Evolutionary conservation across 768 basidiomycete species (phyloP).

Genomic region (Macrolepiota fuliginosa): DNA sequence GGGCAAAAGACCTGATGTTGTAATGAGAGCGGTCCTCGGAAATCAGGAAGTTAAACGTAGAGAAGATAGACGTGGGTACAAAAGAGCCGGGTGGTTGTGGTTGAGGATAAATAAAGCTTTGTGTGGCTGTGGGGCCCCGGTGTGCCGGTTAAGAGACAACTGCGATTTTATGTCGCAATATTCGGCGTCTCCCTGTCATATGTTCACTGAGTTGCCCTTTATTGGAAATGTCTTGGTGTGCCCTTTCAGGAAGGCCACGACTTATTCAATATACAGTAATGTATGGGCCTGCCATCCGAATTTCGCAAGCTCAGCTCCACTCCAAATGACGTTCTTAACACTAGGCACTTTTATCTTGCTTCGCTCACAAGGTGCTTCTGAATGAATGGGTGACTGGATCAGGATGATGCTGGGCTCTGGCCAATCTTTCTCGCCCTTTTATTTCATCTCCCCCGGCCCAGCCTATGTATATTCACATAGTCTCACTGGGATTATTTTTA

Average conservation of each 20-base stretch:
- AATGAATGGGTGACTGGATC: no score
- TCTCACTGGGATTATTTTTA: not conserved
- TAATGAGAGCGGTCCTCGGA: not conserved
- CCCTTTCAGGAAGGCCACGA: not conserved
- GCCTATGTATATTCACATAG: not conserved
- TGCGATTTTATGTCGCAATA: not conserved
- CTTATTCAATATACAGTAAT: no score
- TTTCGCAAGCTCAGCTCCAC: no score
- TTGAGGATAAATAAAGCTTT: constrained; percentile 1
- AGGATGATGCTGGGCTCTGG: not conserved
- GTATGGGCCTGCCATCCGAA: no score
- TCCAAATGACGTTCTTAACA: no score
- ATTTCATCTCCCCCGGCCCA: not conserved
- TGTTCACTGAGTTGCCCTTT: not conserved
- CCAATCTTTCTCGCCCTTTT: not conserved
- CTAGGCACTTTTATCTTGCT: no score
- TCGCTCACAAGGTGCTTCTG: no score
- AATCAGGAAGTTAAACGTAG: not conserved
- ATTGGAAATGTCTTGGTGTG: not conserved
- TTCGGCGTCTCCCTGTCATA: not conserved
- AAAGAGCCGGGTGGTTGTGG: not conserved
- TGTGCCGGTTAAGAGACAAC: not conserved
- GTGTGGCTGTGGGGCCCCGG: not conserved
- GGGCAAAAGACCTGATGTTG: not conserved
- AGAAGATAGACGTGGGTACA: not conserved